A percentile compares a stretch with the other conserved stretches of the same genome.
Evolutionary conservation across 164 flowering plant species (phyloP).

Genomic region (Nelumbo lutea): DNA sequence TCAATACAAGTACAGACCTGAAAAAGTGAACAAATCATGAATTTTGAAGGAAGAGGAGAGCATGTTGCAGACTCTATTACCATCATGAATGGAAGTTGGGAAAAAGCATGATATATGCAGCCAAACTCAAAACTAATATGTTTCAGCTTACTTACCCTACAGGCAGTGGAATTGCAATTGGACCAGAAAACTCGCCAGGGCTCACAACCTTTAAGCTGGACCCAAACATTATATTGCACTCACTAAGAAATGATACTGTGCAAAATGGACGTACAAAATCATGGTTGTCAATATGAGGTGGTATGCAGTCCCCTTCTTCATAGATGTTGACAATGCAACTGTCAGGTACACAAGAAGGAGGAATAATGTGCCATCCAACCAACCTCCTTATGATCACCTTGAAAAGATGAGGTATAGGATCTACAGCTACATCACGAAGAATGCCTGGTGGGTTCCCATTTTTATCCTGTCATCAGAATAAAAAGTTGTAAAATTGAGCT

Average conservation of each 20-base stretch:
- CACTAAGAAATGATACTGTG: slow-evolving; percentile 87
- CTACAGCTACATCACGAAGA: slow-evolving; percentile 54
- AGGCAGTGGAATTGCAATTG: slow-evolving; percentile 63
- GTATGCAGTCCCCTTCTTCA: slow-evolving; percentile 94
- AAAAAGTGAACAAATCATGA: neutral
- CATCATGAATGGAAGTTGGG: no score
- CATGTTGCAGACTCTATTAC: neutral
- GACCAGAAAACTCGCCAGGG: slow-evolving; percentile 71
- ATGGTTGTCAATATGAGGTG: slow-evolving; percentile 93
- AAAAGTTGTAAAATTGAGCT: neutral
- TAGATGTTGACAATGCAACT: slow-evolving; percentile 96
- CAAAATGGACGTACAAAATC: slow-evolving; percentile 96
- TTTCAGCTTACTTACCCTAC: slow-evolving; percentile 57
- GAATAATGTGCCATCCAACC: slow-evolving; percentile 83
- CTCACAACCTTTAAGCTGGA: slow-evolving; percentile 55
- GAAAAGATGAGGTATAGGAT: slow-evolving; percentile 78
- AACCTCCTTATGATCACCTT: slow-evolving; percentile 82
- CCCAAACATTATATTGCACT: slow-evolving; percentile 84
- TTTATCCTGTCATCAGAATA: slow-evolving; percentile 58
- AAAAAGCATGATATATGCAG: no score
- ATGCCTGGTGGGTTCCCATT: slow-evolving; percentile 93
- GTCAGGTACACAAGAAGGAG: slow-evolving; percentile 87
- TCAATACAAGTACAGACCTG: slow-evolving; percentile 88
- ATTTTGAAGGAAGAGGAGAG: neutral
- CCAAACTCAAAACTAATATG: no score